phyloP scores from a whole-genome alignment of 257 asterid genomes.

The Cordia subcordata region DNA sequence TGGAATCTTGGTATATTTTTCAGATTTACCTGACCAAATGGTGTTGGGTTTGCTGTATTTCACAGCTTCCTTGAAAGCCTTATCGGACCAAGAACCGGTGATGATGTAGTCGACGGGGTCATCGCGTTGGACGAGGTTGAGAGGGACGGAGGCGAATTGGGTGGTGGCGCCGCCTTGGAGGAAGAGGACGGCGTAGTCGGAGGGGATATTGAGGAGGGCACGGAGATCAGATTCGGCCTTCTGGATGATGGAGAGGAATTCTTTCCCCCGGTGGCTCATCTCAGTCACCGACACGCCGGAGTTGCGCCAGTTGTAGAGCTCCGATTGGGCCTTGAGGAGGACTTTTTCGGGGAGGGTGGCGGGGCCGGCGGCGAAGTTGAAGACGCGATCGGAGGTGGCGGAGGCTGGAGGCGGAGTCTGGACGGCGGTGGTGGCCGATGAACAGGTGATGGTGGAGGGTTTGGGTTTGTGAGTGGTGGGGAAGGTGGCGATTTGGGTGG shows the following conservation, averaged over 20 bases:
- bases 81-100: constrained; percentile 98
- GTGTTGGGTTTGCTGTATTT: constrained; percentile 65
- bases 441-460: constrained; percentile 43
- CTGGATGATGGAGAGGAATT: constrained; percentile 77
- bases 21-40: constrained; percentile 83
- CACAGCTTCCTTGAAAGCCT: constrained; percentile 70
- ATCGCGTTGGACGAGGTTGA: constrained; percentile 57
- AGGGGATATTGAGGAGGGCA: constrained; percentile 51
- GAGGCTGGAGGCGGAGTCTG: constrained; percentile 37
- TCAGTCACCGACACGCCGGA: constrained; percentile 98
- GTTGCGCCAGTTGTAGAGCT: constrained; percentile 78
- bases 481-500: constrained; percentile 41
- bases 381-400: constrained; percentile 65
- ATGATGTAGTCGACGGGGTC: constrained; percentile 68
- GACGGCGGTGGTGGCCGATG: constrained; percentile 28
- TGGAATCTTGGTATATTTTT: constrained; percentile 74
- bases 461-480: constrained; percentile 32
- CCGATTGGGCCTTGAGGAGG: constrained; percentile 77
- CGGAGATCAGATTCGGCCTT: constrained; percentile 91
- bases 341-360: constrained; percentile 86
- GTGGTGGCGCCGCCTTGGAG: constrained; percentile 99
- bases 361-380: constrained; percentile 97
- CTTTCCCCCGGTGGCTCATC: constrained; percentile 98
- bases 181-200: constrained; percentile 76
- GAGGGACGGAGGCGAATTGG: constrained; percentile 82